A percentile compares a stretch with the other conserved stretches of the same genome.
Evolutionary conservation across 192 early-diverging fungal genomes (phyloP).

Genomic region (Rhizophagus sp.): DNA sequence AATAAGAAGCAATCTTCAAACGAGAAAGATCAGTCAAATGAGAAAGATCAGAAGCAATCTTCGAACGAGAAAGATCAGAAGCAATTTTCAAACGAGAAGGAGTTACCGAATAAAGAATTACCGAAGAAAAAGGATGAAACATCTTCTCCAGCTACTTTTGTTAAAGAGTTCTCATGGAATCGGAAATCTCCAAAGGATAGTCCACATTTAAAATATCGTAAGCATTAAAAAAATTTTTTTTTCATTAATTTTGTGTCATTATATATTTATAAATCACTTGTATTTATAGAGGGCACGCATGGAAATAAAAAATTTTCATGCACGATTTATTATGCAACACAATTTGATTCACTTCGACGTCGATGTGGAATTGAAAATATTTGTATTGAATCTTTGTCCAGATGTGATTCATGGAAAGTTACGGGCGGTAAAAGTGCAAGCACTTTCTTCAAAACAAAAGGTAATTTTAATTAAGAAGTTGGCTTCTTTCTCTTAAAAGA

Average conservation of each 20-base stretch:
- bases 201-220: slow-evolving; percentile 62
- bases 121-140: background rate
- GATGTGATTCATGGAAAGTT: slow-evolving; percentile 77
- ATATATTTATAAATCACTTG: background rate
- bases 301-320: slow-evolving; percentile 75
- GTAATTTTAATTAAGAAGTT: slow-evolving; percentile 38
- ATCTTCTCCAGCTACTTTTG: too few relatives aligned
- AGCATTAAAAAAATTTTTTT: slow-evolving; percentile 29
- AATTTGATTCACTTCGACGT: slow-evolving; percentile 83
- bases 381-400: slow-evolving; percentile 76
- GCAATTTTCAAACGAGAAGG: background rate
- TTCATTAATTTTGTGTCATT: background rate
- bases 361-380: slow-evolving; percentile 79
- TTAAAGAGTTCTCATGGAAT: background rate
- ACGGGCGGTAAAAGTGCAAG: slow-evolving; percentile 90
- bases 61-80: background rate
- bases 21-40: too few relatives aligned
- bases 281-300: slow-evolving; percentile 60
- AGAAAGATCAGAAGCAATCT: too few relatives aligned
- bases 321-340: slow-evolving; percentile 80
- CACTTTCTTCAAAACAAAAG: slow-evolving; percentile 78
- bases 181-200: slow-evolving; percentile 13
- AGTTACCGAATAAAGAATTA: background rate
- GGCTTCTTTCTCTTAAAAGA: background rate
- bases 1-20: too few relatives aligned